Conservation (phyloP, 2,329 filamentous ascomycete species). For the Ambrosiella beaveri region DNA sequence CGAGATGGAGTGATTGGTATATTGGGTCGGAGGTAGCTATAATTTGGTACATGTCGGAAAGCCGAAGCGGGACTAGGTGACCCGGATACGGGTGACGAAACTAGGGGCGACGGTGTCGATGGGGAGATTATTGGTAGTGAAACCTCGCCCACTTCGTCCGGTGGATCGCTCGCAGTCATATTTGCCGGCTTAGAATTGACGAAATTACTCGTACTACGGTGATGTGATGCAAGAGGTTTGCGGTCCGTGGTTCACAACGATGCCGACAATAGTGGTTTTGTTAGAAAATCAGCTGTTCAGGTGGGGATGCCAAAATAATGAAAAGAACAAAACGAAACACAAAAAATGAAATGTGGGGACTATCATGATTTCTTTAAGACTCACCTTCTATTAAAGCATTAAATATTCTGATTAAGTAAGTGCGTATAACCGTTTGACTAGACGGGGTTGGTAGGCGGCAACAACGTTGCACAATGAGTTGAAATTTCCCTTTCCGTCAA, state of each 20-base stretch:
- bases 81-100: background rate
- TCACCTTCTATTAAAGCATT: background rate
- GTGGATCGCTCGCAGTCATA: background rate
- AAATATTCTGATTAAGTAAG: background rate
- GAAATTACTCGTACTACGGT: background rate
- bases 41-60: conserved; percentile 4
- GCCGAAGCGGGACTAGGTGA: background rate
- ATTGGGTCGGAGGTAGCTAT: conserved; percentile 2
- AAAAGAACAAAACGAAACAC: background rate
- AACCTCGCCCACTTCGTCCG: background rate
- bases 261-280: background rate
- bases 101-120: background rate
- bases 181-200: background rate
- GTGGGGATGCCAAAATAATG: background rate
- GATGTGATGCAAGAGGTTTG: background rate
- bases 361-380: background rate
- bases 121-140: conserved; percentile 1
- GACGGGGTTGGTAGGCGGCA: background rate
- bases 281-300: background rate
- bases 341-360: background rate
- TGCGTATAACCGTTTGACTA: background rate
- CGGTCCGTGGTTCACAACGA: background rate
- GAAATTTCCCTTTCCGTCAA: background rate
- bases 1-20: background rate
- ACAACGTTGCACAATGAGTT: background rate